Percentiles rank a stretch among this genome's conserved stretches.
phyloP scores from a whole-genome alignment of 2,329 filamentous ascomycete genomes.

The Paraphaeosphaeria minitans region DNA sequence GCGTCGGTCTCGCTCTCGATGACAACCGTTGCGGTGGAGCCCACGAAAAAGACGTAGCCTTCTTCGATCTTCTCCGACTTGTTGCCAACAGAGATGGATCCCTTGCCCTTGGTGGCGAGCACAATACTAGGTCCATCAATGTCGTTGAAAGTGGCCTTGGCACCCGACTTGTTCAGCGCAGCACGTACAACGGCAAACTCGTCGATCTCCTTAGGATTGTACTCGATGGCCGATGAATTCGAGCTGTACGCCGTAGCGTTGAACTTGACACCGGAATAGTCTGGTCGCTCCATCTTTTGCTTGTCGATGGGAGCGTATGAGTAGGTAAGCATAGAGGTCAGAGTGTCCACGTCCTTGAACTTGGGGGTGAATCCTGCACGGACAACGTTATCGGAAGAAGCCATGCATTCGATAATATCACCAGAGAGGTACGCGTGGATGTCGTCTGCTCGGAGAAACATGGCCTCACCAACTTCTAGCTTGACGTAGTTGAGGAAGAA shows the following conservation, averaged over 20 bases:
- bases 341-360: conserved; percentile 92
- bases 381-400: conserved; percentile 97
- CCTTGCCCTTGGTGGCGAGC: conserved; percentile 84
- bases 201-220: conserved; percentile 95
- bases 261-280: conserved; percentile 84
- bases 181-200: conserved; percentile 92
- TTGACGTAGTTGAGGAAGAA: conserved; percentile 98
- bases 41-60: conserved; percentile 67
- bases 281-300: conserved; percentile 86
- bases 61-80: conserved; percentile 71
- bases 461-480: conserved; percentile 84
- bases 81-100: conserved; percentile 82
- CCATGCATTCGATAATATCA: conserved; percentile 99
- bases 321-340: conserved; percentile 93
- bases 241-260: conserved; percentile 83
- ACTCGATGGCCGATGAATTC: conserved; percentile 72
- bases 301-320: conserved; percentile 91
- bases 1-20: conserved; percentile 68
- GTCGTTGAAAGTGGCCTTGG: conserved; percentile 86
- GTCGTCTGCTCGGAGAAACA: conserved; percentile 95
- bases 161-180: conserved; percentile 69
- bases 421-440: conserved; percentile 94
- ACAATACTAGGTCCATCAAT: conserved; percentile 89
- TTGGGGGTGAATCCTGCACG: conserved; percentile 97
- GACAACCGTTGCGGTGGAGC: conserved; percentile 81